Percentiles rank a stretch among this genome's conserved stretches.
phyloP scores from a whole-genome alignment of 2,329 filamentous ascomycete genomes.

The Mariannaea sp. region DNA sequence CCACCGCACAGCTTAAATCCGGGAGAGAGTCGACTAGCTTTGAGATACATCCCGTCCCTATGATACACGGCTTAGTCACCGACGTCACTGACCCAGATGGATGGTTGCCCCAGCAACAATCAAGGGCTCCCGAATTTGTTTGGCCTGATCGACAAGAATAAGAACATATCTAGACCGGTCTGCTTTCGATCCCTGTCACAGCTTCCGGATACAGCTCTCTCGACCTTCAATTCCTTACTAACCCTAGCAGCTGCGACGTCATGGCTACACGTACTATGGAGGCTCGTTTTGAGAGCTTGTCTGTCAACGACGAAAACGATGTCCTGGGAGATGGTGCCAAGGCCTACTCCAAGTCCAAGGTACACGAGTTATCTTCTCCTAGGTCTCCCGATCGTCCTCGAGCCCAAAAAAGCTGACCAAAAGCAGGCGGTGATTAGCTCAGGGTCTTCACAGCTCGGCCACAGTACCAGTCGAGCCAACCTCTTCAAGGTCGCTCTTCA shows the following conservation, averaged over 20 bases:
- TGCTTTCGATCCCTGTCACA: slow-evolving; percentile 21
- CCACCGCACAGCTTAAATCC: too few relatives aligned
- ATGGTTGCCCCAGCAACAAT: not conserved
- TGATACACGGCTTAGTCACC: not conserved
- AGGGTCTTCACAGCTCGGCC: slow-evolving; percentile 49
- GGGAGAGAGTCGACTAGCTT: too few relatives aligned
- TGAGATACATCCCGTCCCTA: not conserved
- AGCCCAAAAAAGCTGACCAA: slow-evolving; percentile 42
- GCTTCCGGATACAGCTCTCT: slow-evolving; percentile 22
- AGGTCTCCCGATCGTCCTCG: not conserved
- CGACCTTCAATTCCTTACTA: slow-evolving; percentile 26
- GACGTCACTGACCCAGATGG: not conserved
- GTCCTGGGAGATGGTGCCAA: slow-evolving; percentile 56
- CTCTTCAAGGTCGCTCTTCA: slow-evolving; percentile 86
- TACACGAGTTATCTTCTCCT: slow-evolving; percentile 45
- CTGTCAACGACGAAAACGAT: slow-evolving; percentile 88
- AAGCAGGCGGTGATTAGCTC: slow-evolving; percentile 41
- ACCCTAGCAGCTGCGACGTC: slow-evolving; percentile 29
- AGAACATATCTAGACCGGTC: slow-evolving; percentile 7
- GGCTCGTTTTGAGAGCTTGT: slow-evolving; percentile 85
- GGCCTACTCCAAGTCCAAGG: slow-evolving; percentile 76
- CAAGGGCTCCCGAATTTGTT: slow-evolving; percentile 8
- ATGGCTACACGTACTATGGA: slow-evolving; percentile 83
- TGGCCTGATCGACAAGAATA: not conserved
- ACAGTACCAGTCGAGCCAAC: slow-evolving; percentile 71